Evolutionary conservation across 805 yeast species (phyloP).

Genomic region (Metschnikowia kofuensis): DNA sequence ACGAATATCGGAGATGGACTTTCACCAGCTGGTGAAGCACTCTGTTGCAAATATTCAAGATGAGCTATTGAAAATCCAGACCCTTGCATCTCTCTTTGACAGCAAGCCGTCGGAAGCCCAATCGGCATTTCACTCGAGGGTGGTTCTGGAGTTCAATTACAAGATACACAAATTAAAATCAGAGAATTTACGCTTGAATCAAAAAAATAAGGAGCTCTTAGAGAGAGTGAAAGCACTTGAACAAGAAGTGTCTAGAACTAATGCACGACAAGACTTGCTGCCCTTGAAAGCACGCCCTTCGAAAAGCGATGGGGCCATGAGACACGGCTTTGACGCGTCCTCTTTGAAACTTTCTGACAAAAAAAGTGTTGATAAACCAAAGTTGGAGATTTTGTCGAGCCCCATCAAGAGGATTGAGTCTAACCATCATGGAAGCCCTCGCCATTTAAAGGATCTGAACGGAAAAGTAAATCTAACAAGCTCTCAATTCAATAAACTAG

Average conservation of each 20-base stretch:
- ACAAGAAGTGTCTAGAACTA: background rate
- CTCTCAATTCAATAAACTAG: slow-evolving; percentile 19
- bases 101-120: slow-evolving; percentile 1
- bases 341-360: slow-evolving; percentile 1
- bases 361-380: background rate
- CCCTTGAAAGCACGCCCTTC: slow-evolving; percentile 4
- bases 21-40: slow-evolving; percentile 12
- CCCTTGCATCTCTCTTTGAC: slow-evolving; percentile 9
- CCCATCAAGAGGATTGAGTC: slow-evolving; percentile 10
- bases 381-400: slow-evolving; percentile 14
- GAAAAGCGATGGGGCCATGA: slow-evolving; percentile 3
- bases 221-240: slow-evolving; percentile 6
- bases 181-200: slow-evolving; percentile 7
- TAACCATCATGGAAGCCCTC: background rate
- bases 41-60: slow-evolving; percentile 18
- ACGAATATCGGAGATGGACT: slow-evolving; percentile 7
- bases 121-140: slow-evolving; percentile 9
- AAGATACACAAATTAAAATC: slow-evolving; percentile 14
- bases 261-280: background rate
- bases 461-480: slow-evolving; percentile 13
- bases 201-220: slow-evolving; percentile 11
- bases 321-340: background rate
- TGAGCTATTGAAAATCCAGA: slow-evolving; percentile 12
- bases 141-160: slow-evolving; percentile 16
- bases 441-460: slow-evolving; percentile 1